phyloP scores from a whole-genome alignment of 768 basidiomycete species.

The Boletus pseudopeckii region DNA sequence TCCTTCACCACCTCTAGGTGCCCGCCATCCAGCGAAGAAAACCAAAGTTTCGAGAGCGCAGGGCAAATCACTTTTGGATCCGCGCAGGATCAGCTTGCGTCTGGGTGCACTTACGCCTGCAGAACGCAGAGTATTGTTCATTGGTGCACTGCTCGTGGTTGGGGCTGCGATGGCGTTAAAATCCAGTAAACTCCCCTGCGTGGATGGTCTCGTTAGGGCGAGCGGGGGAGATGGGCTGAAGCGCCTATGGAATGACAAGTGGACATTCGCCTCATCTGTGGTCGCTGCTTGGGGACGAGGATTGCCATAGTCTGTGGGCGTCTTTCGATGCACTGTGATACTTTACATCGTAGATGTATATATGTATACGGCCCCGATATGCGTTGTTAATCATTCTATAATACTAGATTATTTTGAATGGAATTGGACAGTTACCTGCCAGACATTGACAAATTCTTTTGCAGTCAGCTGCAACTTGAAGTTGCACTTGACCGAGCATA shows the following conservation, averaged over 20 bases:
- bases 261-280: constrained; percentile 19
- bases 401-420: not conserved
- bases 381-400: not conserved
- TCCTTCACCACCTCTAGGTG: constrained; percentile 15
- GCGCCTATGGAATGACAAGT: constrained; percentile 24
- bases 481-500: not conserved
- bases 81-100: constrained; percentile 19
- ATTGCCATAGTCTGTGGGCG: constrained; percentile 13
- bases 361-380: not conserved
- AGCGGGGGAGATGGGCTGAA: constrained; percentile 21
- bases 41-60: constrained; percentile 7
- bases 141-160: constrained; percentile 65
- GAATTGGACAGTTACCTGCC: not conserved
- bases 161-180: constrained; percentile 61
- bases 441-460: no score
- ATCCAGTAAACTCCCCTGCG: constrained; percentile 11
- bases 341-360: not conserved
- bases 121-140: constrained; percentile 41
- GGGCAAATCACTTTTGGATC: constrained; percentile 9
- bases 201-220: constrained; percentile 11
- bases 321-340: not conserved
- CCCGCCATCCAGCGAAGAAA: constrained; percentile 20
- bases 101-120: constrained; percentile 25
- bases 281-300: constrained; percentile 29
- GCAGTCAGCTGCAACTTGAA: not conserved